Conservation (phyloP, 306 rosid genomes). For the Elaeagnus macrophylla region DNA sequence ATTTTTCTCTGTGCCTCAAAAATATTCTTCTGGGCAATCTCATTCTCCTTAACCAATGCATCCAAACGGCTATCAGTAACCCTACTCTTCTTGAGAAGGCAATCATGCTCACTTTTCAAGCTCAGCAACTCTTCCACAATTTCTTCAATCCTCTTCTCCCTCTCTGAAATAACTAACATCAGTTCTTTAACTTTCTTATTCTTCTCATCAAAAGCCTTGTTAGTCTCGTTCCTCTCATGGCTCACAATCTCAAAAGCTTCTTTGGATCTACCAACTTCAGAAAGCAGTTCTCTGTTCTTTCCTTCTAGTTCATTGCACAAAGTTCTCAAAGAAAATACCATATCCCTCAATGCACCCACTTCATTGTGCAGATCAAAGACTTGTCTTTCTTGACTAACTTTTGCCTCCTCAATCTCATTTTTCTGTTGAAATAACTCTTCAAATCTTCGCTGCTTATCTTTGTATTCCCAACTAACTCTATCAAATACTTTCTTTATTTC, state of each 20-base stretch:
- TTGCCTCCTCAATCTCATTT: constrained; percentile 34
- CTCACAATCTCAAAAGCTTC: constrained; percentile 17
- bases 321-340: constrained; percentile 11
- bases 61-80: constrained; percentile 24
- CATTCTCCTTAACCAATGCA: constrained; percentile 38
- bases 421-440: constrained; percentile 24
- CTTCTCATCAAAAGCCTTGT: constrained; percentile 38
- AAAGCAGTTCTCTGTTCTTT: constrained; percentile 27
- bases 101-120: constrained; percentile 24
- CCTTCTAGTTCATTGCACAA: constrained; percentile 20
- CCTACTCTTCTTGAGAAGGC: constrained; percentile 22
- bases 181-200: constrained; percentile 30
- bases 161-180: constrained; percentile 21
- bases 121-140: constrained; percentile 21
- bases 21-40: constrained; percentile 25
- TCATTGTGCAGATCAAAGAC: constrained; percentile 30
- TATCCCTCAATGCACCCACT: constrained; percentile 23
- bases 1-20: constrained; percentile 17
- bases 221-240: constrained; percentile 20
- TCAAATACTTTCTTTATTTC: constrained; percentile 12
- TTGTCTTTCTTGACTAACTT: constrained; percentile 20
- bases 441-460: constrained; percentile 18
- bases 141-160: constrained; percentile 30
- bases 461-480: constrained; percentile 19
- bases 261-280: constrained; percentile 23